phyloP scores from a whole-genome alignment of 2,329 filamentous ascomycete genomes.

The Fusarium mundagurra region DNA sequence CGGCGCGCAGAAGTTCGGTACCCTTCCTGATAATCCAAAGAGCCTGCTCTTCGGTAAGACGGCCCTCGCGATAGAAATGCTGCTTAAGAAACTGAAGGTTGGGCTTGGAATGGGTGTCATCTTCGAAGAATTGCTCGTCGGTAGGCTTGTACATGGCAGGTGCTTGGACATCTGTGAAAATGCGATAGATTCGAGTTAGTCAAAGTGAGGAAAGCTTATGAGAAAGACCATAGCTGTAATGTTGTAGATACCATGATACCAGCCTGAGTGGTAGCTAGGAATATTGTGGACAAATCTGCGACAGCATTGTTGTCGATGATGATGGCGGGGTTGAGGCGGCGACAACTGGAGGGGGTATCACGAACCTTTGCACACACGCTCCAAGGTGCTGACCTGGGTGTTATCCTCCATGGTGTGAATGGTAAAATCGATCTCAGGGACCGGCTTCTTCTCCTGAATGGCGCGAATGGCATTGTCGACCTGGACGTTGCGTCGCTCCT shows the following conservation, averaged over 20 bases:
- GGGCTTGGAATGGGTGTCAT: slow-evolving; percentile 86
- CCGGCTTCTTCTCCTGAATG: slow-evolving; percentile 92
- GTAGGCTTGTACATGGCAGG: slow-evolving; percentile 92
- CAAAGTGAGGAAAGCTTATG: neutral
- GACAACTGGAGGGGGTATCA: slow-evolving; percentile 37
- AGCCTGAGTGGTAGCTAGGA: neutral
- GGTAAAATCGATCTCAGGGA: slow-evolving; percentile 98
- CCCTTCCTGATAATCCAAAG: slow-evolving; percentile 93
- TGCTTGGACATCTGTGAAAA: slow-evolving; percentile 86
- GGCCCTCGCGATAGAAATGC: slow-evolving; percentile 97
- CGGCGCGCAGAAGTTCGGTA: slow-evolving; percentile 84
- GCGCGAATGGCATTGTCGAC: slow-evolving; percentile 93
- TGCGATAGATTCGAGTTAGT: slow-evolving; percentile 29
- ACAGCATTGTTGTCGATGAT: slow-evolving; percentile 17
- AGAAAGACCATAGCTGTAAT: neutral
- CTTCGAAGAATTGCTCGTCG: slow-evolving; percentile 93
- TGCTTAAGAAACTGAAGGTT: slow-evolving; percentile 96
- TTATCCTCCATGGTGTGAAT: slow-evolving; percentile 99
- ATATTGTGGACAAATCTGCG: slow-evolving; percentile 22
- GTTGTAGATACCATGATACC: neutral
- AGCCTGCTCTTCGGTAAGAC: slow-evolving; percentile 95
- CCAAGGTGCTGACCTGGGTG: slow-evolving; percentile 90
- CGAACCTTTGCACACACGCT: slow-evolving; percentile 98
- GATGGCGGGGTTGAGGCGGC: slow-evolving; percentile 36
- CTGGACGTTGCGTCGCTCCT: slow-evolving; percentile 65